These are phyloP conservation scores for Taiozyma sp. DNA, from an alignment of 1,139 yeast genomes.

Conservation along the genomic window DNA sequence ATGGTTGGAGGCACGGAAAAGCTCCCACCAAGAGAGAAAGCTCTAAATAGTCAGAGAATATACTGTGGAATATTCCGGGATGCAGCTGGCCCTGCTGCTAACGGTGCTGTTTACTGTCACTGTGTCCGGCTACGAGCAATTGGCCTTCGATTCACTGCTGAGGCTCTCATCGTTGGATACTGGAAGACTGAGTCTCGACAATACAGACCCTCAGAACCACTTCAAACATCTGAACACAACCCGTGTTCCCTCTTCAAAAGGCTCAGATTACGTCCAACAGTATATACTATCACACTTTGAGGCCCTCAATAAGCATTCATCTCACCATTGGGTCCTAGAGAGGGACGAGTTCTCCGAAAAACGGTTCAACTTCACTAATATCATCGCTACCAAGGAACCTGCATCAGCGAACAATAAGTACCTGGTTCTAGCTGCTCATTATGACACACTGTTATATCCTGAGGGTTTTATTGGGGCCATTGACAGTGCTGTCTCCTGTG, in stretches of 20 bases:
- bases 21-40: no score
- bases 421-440: constrained; percentile 48
- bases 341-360: constrained; percentile 36
- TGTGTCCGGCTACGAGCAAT: not conserved
- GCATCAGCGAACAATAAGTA: constrained; percentile 26
- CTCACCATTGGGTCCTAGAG: constrained; percentile 32
- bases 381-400: constrained; percentile 34
- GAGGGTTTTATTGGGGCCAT: constrained; percentile 56
- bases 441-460: constrained; percentile 45
- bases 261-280: constrained; percentile 32
- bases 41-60: not conserved
- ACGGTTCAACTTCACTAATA: constrained; percentile 39
- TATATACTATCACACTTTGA: constrained; percentile 31
- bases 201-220: constrained; percentile 13
- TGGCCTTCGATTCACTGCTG: not conserved
- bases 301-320: constrained; percentile 17
- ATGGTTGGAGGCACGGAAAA: not conserved
- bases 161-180: constrained; percentile 2
- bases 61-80: not conserved
- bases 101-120: not conserved
- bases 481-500: constrained; percentile 56
- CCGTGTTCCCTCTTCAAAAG: constrained; percentile 42
- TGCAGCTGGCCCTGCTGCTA: not conserved
- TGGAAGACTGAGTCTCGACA: constrained; percentile 11
- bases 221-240: constrained; percentile 30